These are phyloP conservation scores for Zasmidium angulare DNA, from an alignment of 2,329 filamentous ascomycete species.

Conservation along the genomic window DNA sequence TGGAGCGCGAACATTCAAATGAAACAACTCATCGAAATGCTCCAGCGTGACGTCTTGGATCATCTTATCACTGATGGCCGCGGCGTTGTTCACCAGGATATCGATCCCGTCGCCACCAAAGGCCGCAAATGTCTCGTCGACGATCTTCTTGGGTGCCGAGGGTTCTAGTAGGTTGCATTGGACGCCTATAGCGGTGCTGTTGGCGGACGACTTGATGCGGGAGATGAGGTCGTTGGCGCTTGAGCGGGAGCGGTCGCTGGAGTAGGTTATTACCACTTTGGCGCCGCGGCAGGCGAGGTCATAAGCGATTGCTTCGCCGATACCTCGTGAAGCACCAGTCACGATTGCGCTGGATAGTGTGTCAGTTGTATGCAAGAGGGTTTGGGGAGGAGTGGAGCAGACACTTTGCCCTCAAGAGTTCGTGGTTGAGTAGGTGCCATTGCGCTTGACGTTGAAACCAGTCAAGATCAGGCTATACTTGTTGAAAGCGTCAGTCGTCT, in stretches of 20 bases:
- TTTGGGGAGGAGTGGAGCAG: not conserved
- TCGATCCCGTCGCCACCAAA: slow-evolving; percentile 45
- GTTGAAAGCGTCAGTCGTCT: too few relatives aligned
- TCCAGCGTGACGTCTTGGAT: slow-evolving; percentile 44
- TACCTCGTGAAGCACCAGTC: slow-evolving; percentile 52
- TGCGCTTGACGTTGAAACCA: too few relatives aligned
- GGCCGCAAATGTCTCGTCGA: slow-evolving; percentile 36
- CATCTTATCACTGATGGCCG: slow-evolving; percentile 5
- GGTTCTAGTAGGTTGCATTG: slow-evolving; percentile 42
- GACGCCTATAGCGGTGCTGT: slow-evolving; percentile 39
- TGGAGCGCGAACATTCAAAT: slow-evolving; percentile 58
- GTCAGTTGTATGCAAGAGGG: slow-evolving; percentile 20
- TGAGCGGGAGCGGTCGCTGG: slow-evolving; percentile 39
- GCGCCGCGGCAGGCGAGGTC: slow-evolving; percentile 51
- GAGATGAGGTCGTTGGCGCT: slow-evolving; percentile 36
- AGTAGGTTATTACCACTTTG: slow-evolving; percentile 47
- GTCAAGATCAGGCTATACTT: too few relatives aligned
- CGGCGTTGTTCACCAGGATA: slow-evolving; percentile 47
- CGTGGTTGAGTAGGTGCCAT: slow-evolving; percentile 18
- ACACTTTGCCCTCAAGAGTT: slow-evolving; percentile 28
- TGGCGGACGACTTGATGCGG: slow-evolving; percentile 37
- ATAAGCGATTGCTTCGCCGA: slow-evolving; percentile 50
- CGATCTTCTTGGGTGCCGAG: slow-evolving; percentile 38
- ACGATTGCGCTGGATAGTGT: slow-evolving; percentile 46
- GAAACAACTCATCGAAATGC: slow-evolving; percentile 56